phyloP scores from a whole-genome alignment of 257 asterid species.

The Solanum pimpinellifolium region DNA sequence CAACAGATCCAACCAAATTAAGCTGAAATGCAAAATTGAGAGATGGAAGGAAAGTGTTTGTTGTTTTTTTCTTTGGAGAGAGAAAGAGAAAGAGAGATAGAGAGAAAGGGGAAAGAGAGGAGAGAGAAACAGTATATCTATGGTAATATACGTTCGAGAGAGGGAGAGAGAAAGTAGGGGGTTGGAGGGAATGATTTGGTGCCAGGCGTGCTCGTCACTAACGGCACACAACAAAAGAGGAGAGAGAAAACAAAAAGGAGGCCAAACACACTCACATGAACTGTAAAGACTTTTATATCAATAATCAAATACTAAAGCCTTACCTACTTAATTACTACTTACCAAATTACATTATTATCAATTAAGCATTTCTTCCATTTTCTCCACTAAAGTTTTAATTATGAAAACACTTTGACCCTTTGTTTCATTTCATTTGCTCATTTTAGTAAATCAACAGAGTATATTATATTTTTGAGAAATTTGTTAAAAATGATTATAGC shows the following conservation, averaged over 20 bases:
- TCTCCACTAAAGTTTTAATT: not conserved
- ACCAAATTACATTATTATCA: not conserved
- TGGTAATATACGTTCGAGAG: slow-evolving; percentile 7
- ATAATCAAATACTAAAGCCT: not conserved
- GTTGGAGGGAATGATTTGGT: slow-evolving; percentile 50
- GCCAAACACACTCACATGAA: not conserved
- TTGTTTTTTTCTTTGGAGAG: not conserved
- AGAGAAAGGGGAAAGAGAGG: slow-evolving; percentile 6
- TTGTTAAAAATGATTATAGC: not conserved
- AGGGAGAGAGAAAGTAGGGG: slow-evolving; percentile 3
- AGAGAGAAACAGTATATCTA: slow-evolving; percentile 6
- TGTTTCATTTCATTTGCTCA: not conserved
- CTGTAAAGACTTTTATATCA: not conserved
- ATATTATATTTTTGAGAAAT: not conserved
- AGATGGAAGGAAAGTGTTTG: not conserved
- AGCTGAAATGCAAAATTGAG: not conserved
- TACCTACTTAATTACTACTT: not conserved
- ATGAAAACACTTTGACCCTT: not conserved
- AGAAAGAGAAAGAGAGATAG: slow-evolving; percentile 1
- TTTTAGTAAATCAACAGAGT: not conserved
- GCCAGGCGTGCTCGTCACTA: slow-evolving; percentile 88
- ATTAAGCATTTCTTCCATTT: not conserved
- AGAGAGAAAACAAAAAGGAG: not conserved
- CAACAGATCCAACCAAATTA: slow-evolving; percentile 38
- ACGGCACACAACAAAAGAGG: slow-evolving; percentile 21